phyloP scores from a whole-genome alignment of 2,329 filamentous ascomycete genomes.

The Sphaerulina musiva region DNA sequence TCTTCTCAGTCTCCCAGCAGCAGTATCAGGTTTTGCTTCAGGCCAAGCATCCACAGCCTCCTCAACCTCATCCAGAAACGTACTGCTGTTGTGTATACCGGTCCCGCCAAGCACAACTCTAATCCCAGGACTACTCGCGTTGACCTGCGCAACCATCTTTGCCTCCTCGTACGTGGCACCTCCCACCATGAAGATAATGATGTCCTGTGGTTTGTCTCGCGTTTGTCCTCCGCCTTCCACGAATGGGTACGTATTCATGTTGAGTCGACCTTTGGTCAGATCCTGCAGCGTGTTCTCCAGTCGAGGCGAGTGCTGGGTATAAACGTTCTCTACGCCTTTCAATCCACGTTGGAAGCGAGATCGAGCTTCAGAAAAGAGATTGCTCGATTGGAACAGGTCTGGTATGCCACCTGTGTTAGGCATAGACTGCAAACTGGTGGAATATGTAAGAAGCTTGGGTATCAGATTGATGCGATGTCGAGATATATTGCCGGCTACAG shows the following conservation, averaged over 20 bases:
- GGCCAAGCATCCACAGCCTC: conserved; percentile 85
- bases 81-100: conserved; percentile 75
- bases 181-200: conserved; percentile 89
- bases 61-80: conserved; percentile 86
- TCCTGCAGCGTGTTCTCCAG: conserved; percentile 84
- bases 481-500: conserved; percentile 74
- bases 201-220: conserved; percentile 91
- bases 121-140: conserved; percentile 81
- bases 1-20: conserved; percentile 55
- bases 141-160: conserved; percentile 90
- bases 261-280: conserved; percentile 82
- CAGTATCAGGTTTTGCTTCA: conserved; percentile 55
- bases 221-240: conserved; percentile 81
- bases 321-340: conserved; percentile 97
- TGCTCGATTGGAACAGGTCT: conserved; percentile 84
- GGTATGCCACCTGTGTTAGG: conserved; percentile 66
- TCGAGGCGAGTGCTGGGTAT: conserved; percentile 90
- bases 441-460: conserved; percentile 74
- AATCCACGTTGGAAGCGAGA: conserved; percentile 80
- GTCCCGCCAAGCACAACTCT: conserved; percentile 87
- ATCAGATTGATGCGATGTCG: conserved; percentile 71
- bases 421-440: conserved; percentile 70
- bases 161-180: conserved; percentile 95
- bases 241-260: conserved; percentile 85
- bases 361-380: conserved; percentile 82